Percentiles rank a stretch among this genome's conserved stretches.
Conservation (phyloP, 2,329 filamentous ascomycete species). For the Sordariomycetes sp. region DNA sequence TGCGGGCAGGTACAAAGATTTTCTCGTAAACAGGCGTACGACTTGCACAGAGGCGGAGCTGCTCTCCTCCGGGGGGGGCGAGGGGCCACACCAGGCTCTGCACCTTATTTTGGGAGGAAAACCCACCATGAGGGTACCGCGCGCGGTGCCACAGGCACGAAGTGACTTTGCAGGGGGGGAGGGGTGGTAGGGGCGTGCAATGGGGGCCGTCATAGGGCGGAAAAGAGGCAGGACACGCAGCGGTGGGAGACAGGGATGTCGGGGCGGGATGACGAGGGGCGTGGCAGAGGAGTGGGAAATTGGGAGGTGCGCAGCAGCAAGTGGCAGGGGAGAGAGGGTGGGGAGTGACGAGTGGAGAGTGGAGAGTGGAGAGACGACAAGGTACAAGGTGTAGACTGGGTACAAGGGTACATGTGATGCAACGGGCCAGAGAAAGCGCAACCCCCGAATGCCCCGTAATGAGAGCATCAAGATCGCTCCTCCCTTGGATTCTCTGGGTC, state of each 20-base stretch:
- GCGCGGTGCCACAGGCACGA: not conserved
- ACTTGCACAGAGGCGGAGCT: not conserved
- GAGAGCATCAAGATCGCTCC: no score
- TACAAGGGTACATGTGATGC: no score
- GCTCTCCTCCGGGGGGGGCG: not conserved
- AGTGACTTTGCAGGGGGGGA: not conserved
- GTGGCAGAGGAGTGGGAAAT: not conserved
- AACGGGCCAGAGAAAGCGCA: no score
- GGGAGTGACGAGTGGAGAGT: not conserved
- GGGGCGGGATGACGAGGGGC: not conserved
- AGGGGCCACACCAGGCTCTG: not conserved
- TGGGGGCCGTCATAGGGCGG: not conserved
- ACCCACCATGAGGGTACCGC: not conserved
- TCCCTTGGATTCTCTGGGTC: no score
- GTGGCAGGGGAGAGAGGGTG: not conserved
- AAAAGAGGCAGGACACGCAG: not conserved
- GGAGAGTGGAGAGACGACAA: not conserved
- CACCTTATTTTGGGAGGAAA: not conserved
- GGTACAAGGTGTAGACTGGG: no score
- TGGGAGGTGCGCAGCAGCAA: not conserved
- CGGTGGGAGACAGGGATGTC: not conserved
- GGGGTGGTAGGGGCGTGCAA: not conserved
- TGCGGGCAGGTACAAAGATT: no score
- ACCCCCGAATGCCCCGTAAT: no score
- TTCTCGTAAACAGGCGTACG: not conserved